Conservation (phyloP, 768 basidiomycete species). For the Artomyces pyxidatus region DNA sequence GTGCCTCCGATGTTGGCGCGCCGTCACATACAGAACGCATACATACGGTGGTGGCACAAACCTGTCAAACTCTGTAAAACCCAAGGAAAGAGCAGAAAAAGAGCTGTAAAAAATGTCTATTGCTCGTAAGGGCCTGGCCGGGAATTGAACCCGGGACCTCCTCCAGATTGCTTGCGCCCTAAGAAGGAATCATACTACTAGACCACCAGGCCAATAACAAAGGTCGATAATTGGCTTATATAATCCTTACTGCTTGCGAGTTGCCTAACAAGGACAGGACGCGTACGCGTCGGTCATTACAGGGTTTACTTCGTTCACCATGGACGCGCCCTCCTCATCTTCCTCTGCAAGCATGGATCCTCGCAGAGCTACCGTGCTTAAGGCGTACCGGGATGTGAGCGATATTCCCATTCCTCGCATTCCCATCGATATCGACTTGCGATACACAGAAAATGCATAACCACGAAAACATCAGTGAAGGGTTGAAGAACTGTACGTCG, state of each 20-base stretch:
- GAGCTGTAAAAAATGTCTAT: too few relatives aligned
- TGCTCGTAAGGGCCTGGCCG: slow-evolving; percentile 67
- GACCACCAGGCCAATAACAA: neutral
- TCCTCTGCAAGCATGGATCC: slow-evolving; percentile 52
- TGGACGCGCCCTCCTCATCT: slow-evolving; percentile 21
- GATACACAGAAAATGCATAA: slow-evolving; percentile 85
- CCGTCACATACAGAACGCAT: too few relatives aligned
- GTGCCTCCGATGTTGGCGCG: too few relatives aligned
- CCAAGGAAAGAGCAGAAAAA: too few relatives aligned
- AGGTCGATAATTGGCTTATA: too few relatives aligned
- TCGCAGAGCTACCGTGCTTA: slow-evolving; percentile 65
- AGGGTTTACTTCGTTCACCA: neutral
- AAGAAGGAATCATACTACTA: neutral
- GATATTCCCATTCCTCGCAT: slow-evolving; percentile 9
- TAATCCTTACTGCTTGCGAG: too few relatives aligned
- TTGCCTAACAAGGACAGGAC: too few relatives aligned
- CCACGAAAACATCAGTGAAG: slow-evolving; percentile 82
- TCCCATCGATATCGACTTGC: slow-evolving; percentile 9
- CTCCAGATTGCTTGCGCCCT: slow-evolving; percentile 34
- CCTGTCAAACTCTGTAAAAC: too few relatives aligned
- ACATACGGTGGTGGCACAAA: too few relatives aligned
- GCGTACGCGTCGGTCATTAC: slow-evolving; percentile 19
- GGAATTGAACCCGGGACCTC: slow-evolving; percentile 89
- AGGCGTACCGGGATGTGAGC: slow-evolving; percentile 74
- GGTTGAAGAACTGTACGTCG: slow-evolving; percentile 79